Percentiles rank a stretch among this genome's conserved stretches.
These are phyloP conservation scores for Coccomyxa sp. DNA, from an alignment of 139 green algal species.

Conservation along the genomic window DNA sequence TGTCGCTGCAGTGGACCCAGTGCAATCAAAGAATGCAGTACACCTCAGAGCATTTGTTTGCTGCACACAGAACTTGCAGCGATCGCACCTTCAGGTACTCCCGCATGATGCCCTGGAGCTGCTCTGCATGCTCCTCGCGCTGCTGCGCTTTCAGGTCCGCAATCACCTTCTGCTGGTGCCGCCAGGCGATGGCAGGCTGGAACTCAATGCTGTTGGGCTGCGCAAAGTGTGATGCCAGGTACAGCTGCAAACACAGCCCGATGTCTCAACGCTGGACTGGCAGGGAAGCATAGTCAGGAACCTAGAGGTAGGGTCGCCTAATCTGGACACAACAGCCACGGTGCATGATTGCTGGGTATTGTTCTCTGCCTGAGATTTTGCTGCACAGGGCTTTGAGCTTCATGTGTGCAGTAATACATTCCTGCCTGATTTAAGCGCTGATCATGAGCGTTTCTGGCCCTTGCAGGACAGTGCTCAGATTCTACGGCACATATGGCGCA, in stretches of 20 bases:
- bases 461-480: too few relatives aligned
- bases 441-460: too few relatives aligned
- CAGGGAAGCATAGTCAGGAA: too few relatives aligned
- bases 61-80: not conserved
- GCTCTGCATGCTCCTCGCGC: not conserved
- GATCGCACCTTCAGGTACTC: not conserved
- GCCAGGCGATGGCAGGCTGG: not conserved
- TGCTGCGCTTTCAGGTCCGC: not conserved
- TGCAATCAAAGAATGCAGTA: not conserved
- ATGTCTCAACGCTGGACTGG: too few relatives aligned
- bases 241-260: conserved; percentile 1
- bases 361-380: too few relatives aligned
- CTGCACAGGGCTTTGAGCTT: too few relatives aligned
- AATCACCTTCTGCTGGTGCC: not conserved
- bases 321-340: too few relatives aligned
- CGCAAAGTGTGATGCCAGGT: not conserved
- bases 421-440: too few relatives aligned
- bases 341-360: too few relatives aligned
- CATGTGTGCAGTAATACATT: too few relatives aligned
- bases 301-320: too few relatives aligned
- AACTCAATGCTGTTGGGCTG: conserved; percentile 5
- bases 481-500: too few relatives aligned
- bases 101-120: not conserved
- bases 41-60: not conserved
- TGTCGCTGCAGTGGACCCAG: not conserved